Evolutionary conservation across 2,329 filamentous ascomycete species (phyloP), one percentile per base, ranked within the genome.

Genomic region (Rhytidhysteron rufulum): DNA sequence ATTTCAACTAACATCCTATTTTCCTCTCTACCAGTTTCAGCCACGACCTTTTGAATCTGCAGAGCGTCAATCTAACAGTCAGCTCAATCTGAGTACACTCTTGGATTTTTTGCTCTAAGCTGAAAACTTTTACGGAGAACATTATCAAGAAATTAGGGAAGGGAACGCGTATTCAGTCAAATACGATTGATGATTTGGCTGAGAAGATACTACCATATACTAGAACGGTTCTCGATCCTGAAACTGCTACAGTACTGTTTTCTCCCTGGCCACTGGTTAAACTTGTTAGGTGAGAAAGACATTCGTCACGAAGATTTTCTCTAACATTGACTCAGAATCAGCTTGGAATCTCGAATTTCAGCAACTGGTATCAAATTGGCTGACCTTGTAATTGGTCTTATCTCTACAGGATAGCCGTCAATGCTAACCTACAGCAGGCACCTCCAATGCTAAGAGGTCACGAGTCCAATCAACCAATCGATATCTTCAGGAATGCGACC

Each of bases 251-350:
- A n/a, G n/a, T n/a, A n/a, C n/a, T n/a, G n/a, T n/a, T n/a, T n/a
- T n/a, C 40, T 1, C 51, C 51, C 9, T 59, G 53, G 50, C 54
- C 54, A 1, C 37, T 60, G 0, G 53, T 60, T 6, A 41, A 43
- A 27, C 20, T 44, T 2, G 40, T 57, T 4, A 39, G 42, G 36
- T 44, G 22, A 33, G 44, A 21, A 9, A 19, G 11, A 6, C 10
- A 31, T 4, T 29, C 10, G 11, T n/a, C 7, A 15, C 30, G 3
- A 9, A 25, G 6, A 3, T n/a, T 34, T 19, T 3, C 27, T 9
- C 9, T 30, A 17, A 25, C 13, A 11, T 11, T 21, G 24, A 4
- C 10, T 7, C 17, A 42, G 41, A 5, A 42, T 44, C 4, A 31
- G 7, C n/a, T 27, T 54, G 2, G 31, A 43, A n/a, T 44, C 39